Evolutionary conservation across 192 early-diverging fungal genomes (phyloP), one percentile per base, ranked within the genome.

Genomic region (Mortierella alpina): DNA sequence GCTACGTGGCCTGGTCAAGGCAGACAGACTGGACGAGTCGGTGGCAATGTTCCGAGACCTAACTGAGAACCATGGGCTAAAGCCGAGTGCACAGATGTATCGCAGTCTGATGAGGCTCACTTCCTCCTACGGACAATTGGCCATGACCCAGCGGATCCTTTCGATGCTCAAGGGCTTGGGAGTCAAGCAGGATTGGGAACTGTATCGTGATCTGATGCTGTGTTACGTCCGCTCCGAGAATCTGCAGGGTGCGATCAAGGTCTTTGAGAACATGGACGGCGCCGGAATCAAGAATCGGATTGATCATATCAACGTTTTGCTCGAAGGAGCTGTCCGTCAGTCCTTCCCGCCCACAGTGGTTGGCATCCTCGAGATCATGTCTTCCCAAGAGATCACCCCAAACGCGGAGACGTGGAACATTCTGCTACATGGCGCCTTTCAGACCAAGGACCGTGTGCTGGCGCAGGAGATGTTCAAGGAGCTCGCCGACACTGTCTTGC

Each of bases 351-450:
- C 59, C 6, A 80, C 77, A 4, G 48, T 70, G 5, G 14, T 72
- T 13, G 70, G 77, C 14, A 72, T 80, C 44, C 47, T 80, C 48
- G 77, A 80, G 41, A 68, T 80, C 48, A 80, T 80, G 77, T 52
- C 60, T 6, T 62, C 77, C 0, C 58, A 63, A 6, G n/a, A 31
- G 14, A 53, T 72, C 10, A 64, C 41, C 18, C 77, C 77, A 20
- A 68, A 63, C 48, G 50, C 77, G 5, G 64, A 68, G 55, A 80
- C 77, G 0, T 80, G 77, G 77, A 66, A 72, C 46, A 71, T 63
- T 49, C 53, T 80, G 20, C 39, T 80, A 23, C 23, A 54, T 22
- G 70, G 77, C 4, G 64, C 77, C 2, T 51, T 80, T 13, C 17
- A 47, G 2, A 58, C 64, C 44, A 59, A 40, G 23, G 70, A 80